Base-by-base conservation (phyloP, 345 rosid genomes). In the Melastoma malabathricum region DNA sequence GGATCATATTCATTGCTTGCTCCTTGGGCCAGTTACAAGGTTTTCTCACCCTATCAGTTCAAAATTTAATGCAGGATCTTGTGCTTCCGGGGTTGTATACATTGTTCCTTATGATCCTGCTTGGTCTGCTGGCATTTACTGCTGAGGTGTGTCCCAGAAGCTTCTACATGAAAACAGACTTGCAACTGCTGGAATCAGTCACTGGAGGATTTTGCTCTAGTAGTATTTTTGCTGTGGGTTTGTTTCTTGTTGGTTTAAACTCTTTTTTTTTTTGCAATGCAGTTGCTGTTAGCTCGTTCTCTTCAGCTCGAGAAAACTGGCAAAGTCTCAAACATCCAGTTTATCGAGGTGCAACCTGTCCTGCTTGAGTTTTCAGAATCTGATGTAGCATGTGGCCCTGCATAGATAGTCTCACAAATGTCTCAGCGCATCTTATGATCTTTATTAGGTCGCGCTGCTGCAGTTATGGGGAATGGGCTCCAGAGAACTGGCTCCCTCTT, bases 251-350 rank as follows among this genome's bases (percentile, higher is more conserved):
- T 15, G 43, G 18, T 8, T 55, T 65, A 52, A 22, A 54, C 19
- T 20, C 6, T 60, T 8, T 27, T 41, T 51, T 58, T 20, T 51
- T 58, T 27, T 53, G 41, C 10, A 34, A 51, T 59, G 54, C 65
- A 89, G 97, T 69, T 86, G 50, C 60, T 86, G 25, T 62, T 89
- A 69, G 97, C 97, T 0, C 88, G 83, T 1, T 88, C 86, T 16
- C 81, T 86, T 59, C 95, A 86, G 70, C 95, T 83, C n/a, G 95
- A 86, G 76, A 83, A 83, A 68, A 83, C 77, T 56, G 69, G 81
- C 72, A 86, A 76, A 75, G 95, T 67, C 56, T 72, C 75, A 54
- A 89, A 83, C 65, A 48, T 89, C 58, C 67, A 58, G 71, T 89
- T 77, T 67, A 64, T 73, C 0, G 81, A 81, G 95, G 97, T 89